Conservation (phyloP, 768 basidiomycete genomes). For the Cyclocybe aegerita region DNA sequence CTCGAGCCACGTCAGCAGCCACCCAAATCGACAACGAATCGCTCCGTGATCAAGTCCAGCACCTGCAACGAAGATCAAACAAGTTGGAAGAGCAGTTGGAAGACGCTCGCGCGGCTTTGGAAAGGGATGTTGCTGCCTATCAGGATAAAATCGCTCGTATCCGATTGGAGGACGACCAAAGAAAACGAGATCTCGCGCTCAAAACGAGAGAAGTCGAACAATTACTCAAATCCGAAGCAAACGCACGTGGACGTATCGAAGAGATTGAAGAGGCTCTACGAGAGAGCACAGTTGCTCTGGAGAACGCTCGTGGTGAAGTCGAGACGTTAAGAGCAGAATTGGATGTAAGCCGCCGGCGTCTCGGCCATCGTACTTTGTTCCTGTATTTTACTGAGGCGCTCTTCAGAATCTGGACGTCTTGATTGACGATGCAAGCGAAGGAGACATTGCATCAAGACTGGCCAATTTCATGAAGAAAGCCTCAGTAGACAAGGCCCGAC, state of each 20-base stretch:
- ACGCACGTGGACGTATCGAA: slow-evolving; percentile 63
- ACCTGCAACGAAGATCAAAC: slow-evolving; percentile 76
- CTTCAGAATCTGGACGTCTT: slow-evolving; percentile 66
- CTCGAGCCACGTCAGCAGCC: slow-evolving; percentile 55
- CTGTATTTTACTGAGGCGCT: not conserved
- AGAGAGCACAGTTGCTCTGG: slow-evolving; percentile 84
- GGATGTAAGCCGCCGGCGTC: slow-evolving; percentile 47
- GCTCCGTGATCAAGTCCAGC: slow-evolving; percentile 84
- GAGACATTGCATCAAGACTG: slow-evolving; percentile 44
- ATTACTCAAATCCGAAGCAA: slow-evolving; percentile 58
- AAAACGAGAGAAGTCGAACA: slow-evolving; percentile 67
- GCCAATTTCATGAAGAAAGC: slow-evolving; percentile 47
- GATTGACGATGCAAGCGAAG: slow-evolving; percentile 38
- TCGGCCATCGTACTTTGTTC: not conserved
- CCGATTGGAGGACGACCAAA: slow-evolving; percentile 70
- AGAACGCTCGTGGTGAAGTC: slow-evolving; percentile 88
- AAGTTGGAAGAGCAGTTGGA: slow-evolving; percentile 84
- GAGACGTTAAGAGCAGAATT: slow-evolving; percentile 75
- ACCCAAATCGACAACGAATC: slow-evolving; percentile 94
- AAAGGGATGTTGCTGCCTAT: slow-evolving; percentile 68
- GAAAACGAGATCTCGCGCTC: slow-evolving; percentile 70
- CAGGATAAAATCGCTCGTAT: slow-evolving; percentile 64
- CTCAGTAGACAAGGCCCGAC: slow-evolving; percentile 49
- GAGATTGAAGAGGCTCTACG: slow-evolving; percentile 90
- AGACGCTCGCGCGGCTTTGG: slow-evolving; percentile 66